phyloP scores from a whole-genome alignment of 139 green algal genomes.

The Pedinophyceae sp. region DNA sequence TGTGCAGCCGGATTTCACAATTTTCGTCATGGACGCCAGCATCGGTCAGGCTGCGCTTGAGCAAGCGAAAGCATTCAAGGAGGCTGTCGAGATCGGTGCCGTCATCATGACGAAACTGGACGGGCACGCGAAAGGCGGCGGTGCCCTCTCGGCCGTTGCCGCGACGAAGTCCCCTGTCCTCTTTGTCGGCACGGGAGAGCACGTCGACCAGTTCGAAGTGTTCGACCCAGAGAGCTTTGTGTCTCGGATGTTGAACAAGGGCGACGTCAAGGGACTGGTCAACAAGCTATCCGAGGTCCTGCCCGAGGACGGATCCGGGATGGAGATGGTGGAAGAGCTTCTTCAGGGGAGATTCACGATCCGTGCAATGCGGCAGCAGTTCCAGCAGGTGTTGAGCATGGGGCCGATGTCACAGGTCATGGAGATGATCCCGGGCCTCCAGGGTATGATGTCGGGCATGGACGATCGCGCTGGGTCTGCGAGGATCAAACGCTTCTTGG shows the following conservation, averaged over 20 bases:
- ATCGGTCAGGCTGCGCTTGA: conserved; percentile 94
- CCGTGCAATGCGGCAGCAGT: conserved; percentile 92
- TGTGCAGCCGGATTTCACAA: conserved; percentile 66
- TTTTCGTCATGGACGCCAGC: conserved; percentile 98
- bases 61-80: conserved; percentile 85
- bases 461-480: background rate
- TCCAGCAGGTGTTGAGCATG: conserved; percentile 88
- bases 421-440: conserved; percentile 90
- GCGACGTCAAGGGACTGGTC: conserved; percentile 4
- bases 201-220: conserved; percentile 97
- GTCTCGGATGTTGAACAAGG: background rate
- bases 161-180: conserved; percentile 87
- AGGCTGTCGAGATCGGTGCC: conserved; percentile 42
- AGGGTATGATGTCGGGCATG: conserved; percentile 41
- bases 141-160: conserved; percentile 76
- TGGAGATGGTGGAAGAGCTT: conserved; percentile 83
- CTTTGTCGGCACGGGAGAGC: conserved; percentile 94
- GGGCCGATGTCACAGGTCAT: conserved; percentile 86
- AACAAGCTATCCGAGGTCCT: background rate
- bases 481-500: conserved; percentile 84
- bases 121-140: conserved; percentile 94
- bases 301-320: conserved; percentile 28
- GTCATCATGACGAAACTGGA: conserved; percentile 99
- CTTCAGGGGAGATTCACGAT: conserved; percentile 80
- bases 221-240: conserved; percentile 31